Base-by-base conservation (phyloP, 495 filamentous ascomycete genomes). In the Zalerion maritima region DNA sequence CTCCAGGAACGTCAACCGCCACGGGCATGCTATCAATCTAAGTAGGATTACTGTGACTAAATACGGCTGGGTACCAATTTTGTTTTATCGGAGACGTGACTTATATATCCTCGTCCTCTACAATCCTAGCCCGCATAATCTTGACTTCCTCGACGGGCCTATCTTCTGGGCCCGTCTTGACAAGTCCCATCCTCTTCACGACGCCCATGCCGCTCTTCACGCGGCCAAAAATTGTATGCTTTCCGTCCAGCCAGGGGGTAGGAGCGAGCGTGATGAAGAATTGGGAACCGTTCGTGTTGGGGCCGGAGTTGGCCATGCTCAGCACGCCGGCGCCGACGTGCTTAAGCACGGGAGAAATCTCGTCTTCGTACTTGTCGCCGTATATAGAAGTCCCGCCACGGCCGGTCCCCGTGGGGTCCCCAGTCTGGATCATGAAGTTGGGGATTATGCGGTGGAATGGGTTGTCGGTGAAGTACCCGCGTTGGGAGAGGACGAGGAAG, bases 341-440 rank as follows among this genome's bases (percentile, higher is more conserved):
- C 43, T 87, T 93, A 28, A 97, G 55, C 0, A 59, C 59, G 14
- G 68, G 55, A 4, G 40, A 36, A 38, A 93, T 89, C 65, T 94
- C 91, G 55, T 97, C 89, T 35, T 79, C 86, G 54, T 96, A 97
- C 50, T 81, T 86, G 15, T 85, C 83, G 40, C 89, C 89, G 50
- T 84, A 94, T 62, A 94, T 93, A 13, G 75, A 83, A 33, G 61
- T 63, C 8, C 89, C 89, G 48, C 89, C 89, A 28, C 87, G 77
- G 8, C 89, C 89, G 0, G 89, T 97, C 31, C 89, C 89, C 2
- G 89, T 94, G 5, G 89, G 89, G 57, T 97, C 89, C 23, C 89
- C 89, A 28, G 78, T 81, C 60, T 97, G 89, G 35, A 91, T 71
- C 89, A 96, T 96, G 64, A 97, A 97, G 55, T 82, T 75, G 18